Percentiles rank a stretch among this genome's conserved stretches.
phyloP scores from a whole-genome alignment of 1,284 basidiomycete species.

The Malassezia dermatis region DNA sequence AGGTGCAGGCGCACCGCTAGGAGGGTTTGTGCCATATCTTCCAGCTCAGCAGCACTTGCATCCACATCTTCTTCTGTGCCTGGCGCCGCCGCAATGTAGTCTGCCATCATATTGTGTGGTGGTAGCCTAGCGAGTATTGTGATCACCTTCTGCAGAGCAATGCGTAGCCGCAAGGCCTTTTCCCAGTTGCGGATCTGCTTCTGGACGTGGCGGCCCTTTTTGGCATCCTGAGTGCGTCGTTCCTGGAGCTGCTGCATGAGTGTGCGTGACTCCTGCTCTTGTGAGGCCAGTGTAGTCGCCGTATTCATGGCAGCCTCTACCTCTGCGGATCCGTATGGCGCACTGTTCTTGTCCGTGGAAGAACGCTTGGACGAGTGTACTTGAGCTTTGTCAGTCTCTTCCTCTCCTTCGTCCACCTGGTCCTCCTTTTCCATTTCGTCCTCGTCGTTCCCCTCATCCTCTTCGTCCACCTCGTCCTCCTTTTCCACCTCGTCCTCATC shows the following conservation, averaged over 20 bases:
- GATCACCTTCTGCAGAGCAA: conserved; percentile 28
- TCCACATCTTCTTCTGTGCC: conserved; percentile 1
- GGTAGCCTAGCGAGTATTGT: conserved; percentile 6
- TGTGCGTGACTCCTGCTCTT: conserved; percentile 20
- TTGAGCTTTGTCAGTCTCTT: conserved; percentile 13
- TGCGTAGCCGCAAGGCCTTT: conserved; percentile 30
- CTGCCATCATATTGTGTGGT: neutral
- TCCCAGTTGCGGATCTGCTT: conserved; percentile 37
- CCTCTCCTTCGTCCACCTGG: conserved; percentile 7
- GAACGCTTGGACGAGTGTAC: conserved; percentile 2
- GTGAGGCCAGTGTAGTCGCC: conserved; percentile 20
- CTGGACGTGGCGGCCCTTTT: conserved; percentile 31
- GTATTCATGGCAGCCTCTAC: neutral
- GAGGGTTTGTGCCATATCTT: conserved; percentile 12
- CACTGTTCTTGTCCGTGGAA: neutral
- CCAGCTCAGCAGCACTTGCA: conserved; percentile 17
- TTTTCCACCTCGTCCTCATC: neutral
- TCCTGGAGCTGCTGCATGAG: conserved; percentile 28
- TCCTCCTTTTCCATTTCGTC: conserved; percentile 15
- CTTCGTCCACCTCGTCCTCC: conserved; percentile 10
- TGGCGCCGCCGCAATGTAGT: conserved; percentile 1
- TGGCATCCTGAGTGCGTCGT: conserved; percentile 27
- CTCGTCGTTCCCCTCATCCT: conserved; percentile 9
- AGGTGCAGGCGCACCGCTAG: neutral
- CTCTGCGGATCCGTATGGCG: conserved; percentile 2